These are phyloP conservation scores for Agaricus subrufescens DNA, from an alignment of 768 basidiomycete species.

Conservation along the genomic window DNA sequence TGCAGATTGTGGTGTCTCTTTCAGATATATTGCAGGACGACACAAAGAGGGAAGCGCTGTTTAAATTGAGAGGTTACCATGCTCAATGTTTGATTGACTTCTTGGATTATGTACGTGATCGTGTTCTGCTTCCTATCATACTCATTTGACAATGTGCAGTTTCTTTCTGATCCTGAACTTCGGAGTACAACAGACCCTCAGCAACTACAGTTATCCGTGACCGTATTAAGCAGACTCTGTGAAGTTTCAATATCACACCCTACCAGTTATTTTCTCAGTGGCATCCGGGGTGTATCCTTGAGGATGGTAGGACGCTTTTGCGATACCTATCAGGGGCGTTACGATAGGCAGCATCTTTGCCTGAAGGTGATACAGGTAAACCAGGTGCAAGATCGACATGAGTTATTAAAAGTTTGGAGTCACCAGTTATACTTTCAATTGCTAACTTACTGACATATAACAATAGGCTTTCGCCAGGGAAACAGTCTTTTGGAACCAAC, in stretches of 20 bases:
- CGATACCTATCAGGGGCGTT: conserved; percentile 21
- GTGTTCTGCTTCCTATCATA: no score
- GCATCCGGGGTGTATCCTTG: conserved; percentile 8
- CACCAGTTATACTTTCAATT: conserved; percentile 10
- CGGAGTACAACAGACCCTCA: conserved; percentile 18
- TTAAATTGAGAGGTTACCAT: no score
- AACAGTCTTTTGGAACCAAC: conserved; percentile 5
- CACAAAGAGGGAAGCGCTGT: no score
- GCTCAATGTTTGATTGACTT: no score
- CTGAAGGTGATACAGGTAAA: conserved; percentile 19
- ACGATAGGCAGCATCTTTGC: conserved; percentile 15
- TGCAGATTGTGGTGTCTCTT: no score
- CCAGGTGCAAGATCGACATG: conserved; percentile 8
- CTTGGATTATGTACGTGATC: no score
- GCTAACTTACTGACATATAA: conserved; percentile 15
- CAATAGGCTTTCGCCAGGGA: background rate
- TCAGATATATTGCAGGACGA: no score
- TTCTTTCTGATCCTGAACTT: no score
- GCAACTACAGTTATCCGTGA: background rate
- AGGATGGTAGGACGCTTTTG: conserved; percentile 19
- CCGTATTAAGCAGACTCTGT: conserved; percentile 13
- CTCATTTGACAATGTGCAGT: no score
- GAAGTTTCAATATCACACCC: conserved; percentile 22
- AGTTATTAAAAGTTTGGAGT: conserved; percentile 16
- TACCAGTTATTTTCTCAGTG: conserved; percentile 16